Percentiles rank a stretch among this genome's conserved stretches.
Evolutionary conservation across 2,329 filamentous ascomycete genomes (phyloP).

Genomic region (Aphanocladium album): DNA sequence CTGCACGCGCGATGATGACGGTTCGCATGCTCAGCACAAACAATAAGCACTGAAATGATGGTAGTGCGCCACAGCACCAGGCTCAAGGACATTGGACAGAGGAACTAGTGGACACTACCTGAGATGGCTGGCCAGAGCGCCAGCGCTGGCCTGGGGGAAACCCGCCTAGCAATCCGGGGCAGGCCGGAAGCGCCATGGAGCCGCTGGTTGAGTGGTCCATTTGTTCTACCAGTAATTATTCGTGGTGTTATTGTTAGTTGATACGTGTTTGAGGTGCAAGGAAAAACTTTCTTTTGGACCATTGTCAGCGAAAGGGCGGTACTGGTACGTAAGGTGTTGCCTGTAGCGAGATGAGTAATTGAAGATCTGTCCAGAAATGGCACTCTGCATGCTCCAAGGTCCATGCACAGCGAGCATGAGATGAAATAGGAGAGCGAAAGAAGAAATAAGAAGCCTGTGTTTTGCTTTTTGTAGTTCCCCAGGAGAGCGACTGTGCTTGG

Average conservation of each 20-base stretch:
- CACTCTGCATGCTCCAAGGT: not conserved
- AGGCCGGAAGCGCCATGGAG: not conserved
- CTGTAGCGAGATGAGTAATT: not conserved
- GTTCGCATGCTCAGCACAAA: not conserved
- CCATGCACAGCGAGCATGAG: not conserved
- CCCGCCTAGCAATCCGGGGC: not conserved
- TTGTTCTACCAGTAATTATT: not conserved
- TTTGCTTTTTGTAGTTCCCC: not conserved
- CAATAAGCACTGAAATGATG: not conserved
- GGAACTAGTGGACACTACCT: not conserved
- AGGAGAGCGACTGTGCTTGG: not conserved
- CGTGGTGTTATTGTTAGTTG: not conserved
- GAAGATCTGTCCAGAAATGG: not conserved
- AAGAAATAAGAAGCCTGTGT: not conserved
- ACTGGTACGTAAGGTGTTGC: too few species aligned
- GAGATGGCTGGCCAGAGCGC: not conserved
- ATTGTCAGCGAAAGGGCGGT: too few species aligned
- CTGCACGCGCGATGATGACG: not conserved
- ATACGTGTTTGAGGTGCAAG: not conserved
- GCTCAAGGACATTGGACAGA: not conserved
- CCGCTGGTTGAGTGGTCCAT: not conserved
- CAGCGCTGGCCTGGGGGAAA: not conserved
- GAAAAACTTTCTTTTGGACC: not conserved
- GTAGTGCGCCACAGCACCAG: not conserved
- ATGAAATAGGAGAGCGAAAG: not conserved